Conservation (phyloP, 2,329 filamentous ascomycete species). For the Cladophialophora chaetospira region DNA sequence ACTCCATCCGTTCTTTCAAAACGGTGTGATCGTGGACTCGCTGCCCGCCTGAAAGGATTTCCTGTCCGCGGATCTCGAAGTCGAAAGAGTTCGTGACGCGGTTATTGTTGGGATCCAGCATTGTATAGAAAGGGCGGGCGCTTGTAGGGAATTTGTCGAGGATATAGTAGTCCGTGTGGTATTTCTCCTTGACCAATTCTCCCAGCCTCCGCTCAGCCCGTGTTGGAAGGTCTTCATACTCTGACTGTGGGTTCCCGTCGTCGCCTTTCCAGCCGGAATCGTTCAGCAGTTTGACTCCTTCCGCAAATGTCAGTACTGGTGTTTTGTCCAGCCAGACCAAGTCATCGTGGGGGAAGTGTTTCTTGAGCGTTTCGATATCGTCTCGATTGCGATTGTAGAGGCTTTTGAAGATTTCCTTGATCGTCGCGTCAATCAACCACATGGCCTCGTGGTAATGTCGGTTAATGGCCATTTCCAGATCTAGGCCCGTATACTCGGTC, state of each 20-base stretch:
- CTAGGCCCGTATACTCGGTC: constrained; percentile 82
- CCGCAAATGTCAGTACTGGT: constrained; percentile 69
- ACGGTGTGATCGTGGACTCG: constrained; percentile 73
- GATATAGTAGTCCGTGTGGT: constrained; percentile 79
- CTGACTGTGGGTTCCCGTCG: constrained; percentile 67
- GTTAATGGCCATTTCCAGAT: constrained; percentile 79
- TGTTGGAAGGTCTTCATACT: constrained; percentile 73
- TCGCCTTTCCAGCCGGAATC: constrained; percentile 64
- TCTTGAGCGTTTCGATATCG: constrained; percentile 71
- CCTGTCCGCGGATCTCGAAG: constrained; percentile 81
- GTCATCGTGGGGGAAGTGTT: constrained; percentile 75
- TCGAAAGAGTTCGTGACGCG: constrained; percentile 79
- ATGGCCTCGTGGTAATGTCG: constrained; percentile 79
- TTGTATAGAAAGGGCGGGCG: constrained; percentile 79
- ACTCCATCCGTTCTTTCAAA: constrained; percentile 69
- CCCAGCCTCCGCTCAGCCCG: constrained; percentile 76
- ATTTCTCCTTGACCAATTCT: constrained; percentile 74
- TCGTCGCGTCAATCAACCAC: constrained; percentile 67
- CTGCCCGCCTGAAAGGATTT: constrained; percentile 80
- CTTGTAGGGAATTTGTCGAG: constrained; percentile 80
- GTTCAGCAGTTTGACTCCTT: constrained; percentile 72
- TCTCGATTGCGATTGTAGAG: constrained; percentile 63
- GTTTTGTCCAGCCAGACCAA: constrained; percentile 78
- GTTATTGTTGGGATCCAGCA: constrained; percentile 68
- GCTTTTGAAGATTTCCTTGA: constrained; percentile 71